Evolutionary conservation across 805 yeast species (phyloP), one percentile per base, ranked within the genome.

Genomic region (Saturnispora hagleri): DNA sequence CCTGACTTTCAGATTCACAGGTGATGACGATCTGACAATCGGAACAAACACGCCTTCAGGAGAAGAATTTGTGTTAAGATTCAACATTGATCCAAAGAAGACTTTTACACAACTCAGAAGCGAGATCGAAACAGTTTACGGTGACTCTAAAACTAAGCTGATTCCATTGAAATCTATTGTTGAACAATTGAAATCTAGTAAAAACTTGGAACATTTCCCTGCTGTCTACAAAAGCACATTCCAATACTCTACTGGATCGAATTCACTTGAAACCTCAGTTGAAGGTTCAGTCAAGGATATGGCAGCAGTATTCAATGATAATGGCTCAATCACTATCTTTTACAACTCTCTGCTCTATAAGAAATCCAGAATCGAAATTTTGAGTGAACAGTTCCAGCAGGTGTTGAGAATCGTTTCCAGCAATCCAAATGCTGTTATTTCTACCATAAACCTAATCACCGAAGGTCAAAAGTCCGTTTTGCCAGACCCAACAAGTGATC

Each of bases 11-110:
- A 75, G 98, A 62, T 72, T 88, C 46, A 85, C 97, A 2, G 98
- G 97, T 24, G 98, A 91, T 65, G 97, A 91, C 58, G 97, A 91
- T 61, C 82, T 93, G 48, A 82, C 85, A n/a, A 70, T 91, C 55
- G 89, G 90, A n/a, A 81, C 89, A 0, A 81, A 89, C 0, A 81
- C 84, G 58, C 66, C 76, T 26, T 58, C 68, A 3, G 66, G 67
- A 5, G 69, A 71, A 48, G 80, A 80, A 27, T 77, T 82, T 57
- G 81, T 87, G 17, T 64, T 88, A 27, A 75, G 96, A 61, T 70
- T 86, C 44, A 36, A 53, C 24, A 70, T 89, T 54, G 76, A 79
- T 48, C 80, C 86, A 34, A 67, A 71, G 8, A 63, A 72, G 62
- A 62, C 81, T 0, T 86, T 89, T 59, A 53, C 58, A 1, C 79